Conservation (phyloP, 306 rosid species). For the Citrullus amarus region DNA sequence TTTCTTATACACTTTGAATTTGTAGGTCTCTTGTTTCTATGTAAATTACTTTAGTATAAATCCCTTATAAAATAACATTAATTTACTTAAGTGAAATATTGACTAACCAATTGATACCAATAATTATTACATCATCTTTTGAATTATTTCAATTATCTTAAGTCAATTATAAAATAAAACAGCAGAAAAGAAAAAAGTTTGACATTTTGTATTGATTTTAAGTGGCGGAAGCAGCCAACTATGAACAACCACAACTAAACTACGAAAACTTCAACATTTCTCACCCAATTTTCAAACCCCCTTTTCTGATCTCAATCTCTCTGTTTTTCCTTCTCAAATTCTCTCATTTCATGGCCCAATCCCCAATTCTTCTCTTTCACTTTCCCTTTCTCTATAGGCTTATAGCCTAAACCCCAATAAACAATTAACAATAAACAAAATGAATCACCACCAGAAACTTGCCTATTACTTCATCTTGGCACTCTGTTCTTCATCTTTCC, state of each 20-base stretch:
- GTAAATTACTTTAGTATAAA: not conserved
- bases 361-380: not conserved
- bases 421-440: not conserved
- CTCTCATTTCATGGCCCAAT: not conserved
- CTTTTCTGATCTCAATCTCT: not conserved
- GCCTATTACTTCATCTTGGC: slow-evolving; percentile 36
- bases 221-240: slow-evolving; percentile 35
- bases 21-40: too few relatives aligned
- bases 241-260: slow-evolving; percentile 30
- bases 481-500: slow-evolving; percentile 25
- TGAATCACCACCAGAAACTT: slow-evolving; percentile 30
- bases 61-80: not conserved
- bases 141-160: too few relatives aligned
- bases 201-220: slow-evolving; percentile 6
- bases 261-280: slow-evolving; percentile 20
- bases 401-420: not conserved
- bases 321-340: slow-evolving; percentile 6
- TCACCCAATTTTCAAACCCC: slow-evolving; percentile 28
- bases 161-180: not conserved
- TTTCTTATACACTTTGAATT: too few relatives aligned
- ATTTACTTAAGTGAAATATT: not conserved
- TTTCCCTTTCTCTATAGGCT: too few relatives aligned
- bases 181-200: not conserved
- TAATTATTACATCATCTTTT: too few relatives aligned
- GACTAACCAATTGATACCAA: not conserved